phyloP scores from a whole-genome alignment of 2,329 filamentous ascomycete genomes.

The Chaetomium sp. region DNA sequence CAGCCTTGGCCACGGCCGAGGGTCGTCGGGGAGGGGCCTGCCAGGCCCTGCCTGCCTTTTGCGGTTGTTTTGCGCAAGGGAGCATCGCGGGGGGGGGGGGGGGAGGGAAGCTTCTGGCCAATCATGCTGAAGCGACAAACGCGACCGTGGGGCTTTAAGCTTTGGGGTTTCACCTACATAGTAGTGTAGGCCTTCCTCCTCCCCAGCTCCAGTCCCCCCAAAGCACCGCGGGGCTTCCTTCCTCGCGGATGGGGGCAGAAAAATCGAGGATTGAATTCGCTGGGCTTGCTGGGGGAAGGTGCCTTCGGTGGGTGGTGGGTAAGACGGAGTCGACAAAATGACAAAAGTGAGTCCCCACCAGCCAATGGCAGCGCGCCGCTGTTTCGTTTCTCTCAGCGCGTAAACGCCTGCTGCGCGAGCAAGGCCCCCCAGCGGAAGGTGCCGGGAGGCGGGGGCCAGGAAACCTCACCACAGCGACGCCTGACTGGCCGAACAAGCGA shows the following conservation, averaged over 20 bases:
- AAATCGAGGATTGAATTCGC: background rate
- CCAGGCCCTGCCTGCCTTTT: too few species aligned
- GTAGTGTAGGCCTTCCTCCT: too few species aligned
- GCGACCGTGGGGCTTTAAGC: background rate
- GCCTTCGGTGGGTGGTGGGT: slow-evolving; percentile 1
- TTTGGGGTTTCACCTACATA: too few species aligned
- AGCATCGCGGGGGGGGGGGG: background rate
- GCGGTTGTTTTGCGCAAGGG: background rate
- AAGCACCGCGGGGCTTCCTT: too few species aligned
- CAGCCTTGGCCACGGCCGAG: slow-evolving; percentile 3
- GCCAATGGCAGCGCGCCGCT: slow-evolving; percentile 14
- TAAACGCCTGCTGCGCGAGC: slow-evolving; percentile 3
- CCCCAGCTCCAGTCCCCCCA: too few species aligned
- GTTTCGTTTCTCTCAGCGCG: slow-evolving; percentile 22
- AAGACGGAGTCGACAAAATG: slow-evolving; percentile 1
- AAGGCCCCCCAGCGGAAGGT: too few species aligned
- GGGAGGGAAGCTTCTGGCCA: slow-evolving; percentile 6
- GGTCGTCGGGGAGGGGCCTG: background rate
- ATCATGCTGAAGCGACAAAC: slow-evolving; percentile 10
- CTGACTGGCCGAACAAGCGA: slow-evolving; percentile 19
- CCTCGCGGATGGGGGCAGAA: background rate
- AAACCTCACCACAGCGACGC: slow-evolving; percentile 11
- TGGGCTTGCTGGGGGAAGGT: too few species aligned
- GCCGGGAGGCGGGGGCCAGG: background rate
- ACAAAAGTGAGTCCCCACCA: background rate